These are phyloP conservation scores for Colletotrichum sp. DNA, from an alignment of 2,329 filamentous ascomycete species.

Conservation along the genomic window DNA sequence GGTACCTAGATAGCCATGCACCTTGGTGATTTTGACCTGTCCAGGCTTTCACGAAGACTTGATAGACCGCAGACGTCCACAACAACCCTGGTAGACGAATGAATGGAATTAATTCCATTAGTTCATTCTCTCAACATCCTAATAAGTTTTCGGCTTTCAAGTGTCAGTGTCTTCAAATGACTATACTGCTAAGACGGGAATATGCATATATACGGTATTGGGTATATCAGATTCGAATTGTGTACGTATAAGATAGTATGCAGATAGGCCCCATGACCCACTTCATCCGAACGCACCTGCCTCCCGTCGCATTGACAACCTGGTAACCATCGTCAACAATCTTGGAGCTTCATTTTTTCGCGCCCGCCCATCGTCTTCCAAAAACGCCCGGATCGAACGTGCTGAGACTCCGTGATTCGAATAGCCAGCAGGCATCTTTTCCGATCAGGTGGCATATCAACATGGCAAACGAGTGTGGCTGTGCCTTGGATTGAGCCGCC, in stretches of 20 bases:
- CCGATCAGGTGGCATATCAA: neutral
- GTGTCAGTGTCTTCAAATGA: fast-evolving
- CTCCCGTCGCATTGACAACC: neutral
- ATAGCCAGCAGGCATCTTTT: neutral
- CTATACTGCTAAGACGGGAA: fast-evolving
- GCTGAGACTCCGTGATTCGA: neutral
- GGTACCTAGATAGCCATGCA: neutral
- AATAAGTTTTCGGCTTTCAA: fast-evolving
- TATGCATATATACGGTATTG: neutral
- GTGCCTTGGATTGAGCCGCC: neutral
- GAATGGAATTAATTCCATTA: fast-evolving
- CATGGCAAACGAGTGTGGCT: neutral
- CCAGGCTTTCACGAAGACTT: neutral
- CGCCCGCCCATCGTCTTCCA: neutral
- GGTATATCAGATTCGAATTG: fast-evolving
- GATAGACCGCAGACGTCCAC: neutral
- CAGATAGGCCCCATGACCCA: neutral
- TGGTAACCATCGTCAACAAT: neutral
- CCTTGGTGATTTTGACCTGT: neutral
- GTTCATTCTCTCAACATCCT: fast-evolving
- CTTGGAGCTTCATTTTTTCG: neutral
- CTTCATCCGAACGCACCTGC: neutral
- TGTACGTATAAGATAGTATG: fast-evolving
- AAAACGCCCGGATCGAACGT: neutral
- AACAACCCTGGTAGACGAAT: fast-evolving